phyloP scores from a whole-genome alignment of 768 basidiomycete genomes.

The Suillus lakei region DNA sequence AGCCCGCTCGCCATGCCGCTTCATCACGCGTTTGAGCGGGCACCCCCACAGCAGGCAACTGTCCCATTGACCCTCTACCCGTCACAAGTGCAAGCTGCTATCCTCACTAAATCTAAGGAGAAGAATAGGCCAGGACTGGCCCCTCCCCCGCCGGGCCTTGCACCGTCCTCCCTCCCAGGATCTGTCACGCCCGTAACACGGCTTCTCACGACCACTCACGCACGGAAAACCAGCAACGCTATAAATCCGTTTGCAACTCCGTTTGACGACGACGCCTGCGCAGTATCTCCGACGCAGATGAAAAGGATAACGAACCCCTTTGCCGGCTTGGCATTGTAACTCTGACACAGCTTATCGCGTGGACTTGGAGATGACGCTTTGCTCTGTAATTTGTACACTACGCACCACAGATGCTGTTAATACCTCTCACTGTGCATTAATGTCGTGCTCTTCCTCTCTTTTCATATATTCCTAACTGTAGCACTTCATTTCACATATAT shows the following conservation, averaged over 20 bases:
- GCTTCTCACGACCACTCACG: constrained; percentile 47
- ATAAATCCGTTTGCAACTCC: constrained; percentile 73
- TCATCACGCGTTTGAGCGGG: constrained; percentile 44
- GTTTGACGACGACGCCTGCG: constrained; percentile 71
- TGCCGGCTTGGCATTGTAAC: constrained; percentile 37
- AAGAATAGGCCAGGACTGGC: background rate
- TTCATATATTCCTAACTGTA: constrained; percentile 15
- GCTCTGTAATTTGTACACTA: constrained; percentile 17
- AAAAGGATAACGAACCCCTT: constrained; percentile 64
- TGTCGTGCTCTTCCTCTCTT: background rate
- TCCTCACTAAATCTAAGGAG: background rate
- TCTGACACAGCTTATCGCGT: background rate
- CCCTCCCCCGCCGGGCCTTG: constrained; percentile 3
- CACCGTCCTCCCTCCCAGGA: constrained; percentile 20
- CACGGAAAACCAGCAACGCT: constrained; percentile 38
- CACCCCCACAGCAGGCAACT: constrained; percentile 16
- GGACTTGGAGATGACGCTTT: constrained; percentile 8
- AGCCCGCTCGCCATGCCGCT: constrained; percentile 44
- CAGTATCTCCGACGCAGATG: constrained; percentile 33
- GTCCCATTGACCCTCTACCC: constrained; percentile 22
- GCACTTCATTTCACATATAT: constrained; percentile 28
- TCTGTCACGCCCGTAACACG: constrained; percentile 46
- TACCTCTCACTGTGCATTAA: constrained; percentile 14
- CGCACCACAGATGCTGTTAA: constrained; percentile 9
- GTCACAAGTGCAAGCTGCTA: constrained; percentile 21